Base-by-base conservation (phyloP, 129 eudicot species). In the Pseudognaphalium luteoalbum region DNA sequence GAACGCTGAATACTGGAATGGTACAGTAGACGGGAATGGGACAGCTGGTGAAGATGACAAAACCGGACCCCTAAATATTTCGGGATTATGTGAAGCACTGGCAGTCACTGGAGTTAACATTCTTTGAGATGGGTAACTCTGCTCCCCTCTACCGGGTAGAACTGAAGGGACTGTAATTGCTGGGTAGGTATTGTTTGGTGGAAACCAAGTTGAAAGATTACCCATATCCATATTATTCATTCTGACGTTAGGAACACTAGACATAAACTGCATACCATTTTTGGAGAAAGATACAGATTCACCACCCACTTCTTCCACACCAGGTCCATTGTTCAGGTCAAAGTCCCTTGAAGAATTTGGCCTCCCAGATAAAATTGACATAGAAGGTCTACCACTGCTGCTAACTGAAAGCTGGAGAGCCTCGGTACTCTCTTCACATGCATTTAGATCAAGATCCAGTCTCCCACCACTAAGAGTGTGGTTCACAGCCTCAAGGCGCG, bases 31-130 rank as follows among this genome's bases (percentile, higher is more conserved):
- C 4, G 74, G 80, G 66, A 83, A 88, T 19, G 90, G 81, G 22
- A 93, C 83, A 15, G 98, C 96, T 4, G 98, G 97, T 61, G 98
- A 86, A 4, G 98, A 91, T 37, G 96, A 84, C 77, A 91, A 76
- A 11, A 91, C 92, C 1, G 93, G 81, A 7, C 82, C 92, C 54
- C 92, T 77, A 56, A 85, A 90, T 4, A 80, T 54, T 52, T 93
- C 97, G 7, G 87, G 84, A 67, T 78, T 68, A 64, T 85, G 88
- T 3, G 92, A 76, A 44, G 84, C 35, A 65, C 72, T 72, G 8
- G 87, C 83, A 41, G 90, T 39, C 69, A 69, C 52, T 0, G 89
- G 89, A 41, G 82, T 84, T 81, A 89, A 67, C 33, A 87, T 77
- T 70, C 98, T 82, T 71, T 80, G 93, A 5, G 93, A 85, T 17